phyloP scores from a whole-genome alignment of 2,329 filamentous ascomycete genomes.

The Diplodia seriata region DNA sequence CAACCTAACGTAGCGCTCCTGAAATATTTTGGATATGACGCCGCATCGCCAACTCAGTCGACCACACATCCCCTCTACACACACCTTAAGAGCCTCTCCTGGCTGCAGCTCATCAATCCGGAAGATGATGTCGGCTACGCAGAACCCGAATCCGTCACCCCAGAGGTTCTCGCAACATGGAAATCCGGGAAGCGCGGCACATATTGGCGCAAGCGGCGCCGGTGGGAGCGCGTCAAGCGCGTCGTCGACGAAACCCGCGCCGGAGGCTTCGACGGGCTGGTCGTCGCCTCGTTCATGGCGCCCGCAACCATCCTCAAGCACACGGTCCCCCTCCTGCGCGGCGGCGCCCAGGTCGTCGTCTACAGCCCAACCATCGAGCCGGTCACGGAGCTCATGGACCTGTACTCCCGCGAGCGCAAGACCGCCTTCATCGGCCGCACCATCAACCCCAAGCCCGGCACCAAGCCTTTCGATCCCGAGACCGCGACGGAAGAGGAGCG shows the following conservation, averaged over 20 bases:
- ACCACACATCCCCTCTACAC: conserved; percentile 78
- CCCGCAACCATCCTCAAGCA: conserved; percentile 76
- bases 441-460: conserved; percentile 2
- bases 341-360: conserved; percentile 83
- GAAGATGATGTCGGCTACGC: conserved; percentile 76
- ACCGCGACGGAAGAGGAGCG: conserved; percentile 49
- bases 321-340: conserved; percentile 78
- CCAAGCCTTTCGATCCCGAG: conserved; percentile 6
- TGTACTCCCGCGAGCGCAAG: conserved; percentile 80
- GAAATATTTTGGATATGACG: conserved; percentile 88
- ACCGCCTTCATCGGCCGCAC: conserved; percentile 70
- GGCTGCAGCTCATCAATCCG: conserved; percentile 88
- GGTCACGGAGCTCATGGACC: conserved; percentile 77
- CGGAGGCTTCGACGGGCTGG: conserved; percentile 82
- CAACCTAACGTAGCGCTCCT: conserved; percentile 88
- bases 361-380: conserved; percentile 85
- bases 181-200: conserved; percentile 84
- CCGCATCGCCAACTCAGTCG: conserved; percentile 60
- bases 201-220: conserved; percentile 86
- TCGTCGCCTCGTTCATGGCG: conserved; percentile 84
- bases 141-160: conserved; percentile 65
- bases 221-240: conserved; percentile 75
- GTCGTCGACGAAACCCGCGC: conserved; percentile 77
- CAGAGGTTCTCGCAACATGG: conserved; percentile 69
- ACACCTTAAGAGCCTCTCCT: conserved; percentile 83